Conservation (phyloP, 2,329 filamentous ascomycete genomes). For the Capronia epimyces region DNA sequence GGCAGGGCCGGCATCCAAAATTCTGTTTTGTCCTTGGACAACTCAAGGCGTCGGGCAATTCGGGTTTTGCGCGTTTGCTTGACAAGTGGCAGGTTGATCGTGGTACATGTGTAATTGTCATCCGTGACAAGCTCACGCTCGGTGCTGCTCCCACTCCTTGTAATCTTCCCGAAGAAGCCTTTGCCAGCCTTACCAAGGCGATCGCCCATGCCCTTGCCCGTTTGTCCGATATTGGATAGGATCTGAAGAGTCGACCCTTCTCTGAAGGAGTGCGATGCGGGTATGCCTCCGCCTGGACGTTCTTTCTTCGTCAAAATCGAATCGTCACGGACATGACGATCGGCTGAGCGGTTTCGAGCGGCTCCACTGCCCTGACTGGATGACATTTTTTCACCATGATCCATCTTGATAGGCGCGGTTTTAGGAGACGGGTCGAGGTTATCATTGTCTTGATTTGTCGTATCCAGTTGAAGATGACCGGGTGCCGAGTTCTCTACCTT, state of each 20-base stretch:
- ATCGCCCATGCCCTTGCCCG: slow-evolving; percentile 68
- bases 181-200: slow-evolving; percentile 67
- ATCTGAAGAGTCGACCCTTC: slow-evolving; percentile 60
- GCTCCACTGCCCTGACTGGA: slow-evolving; percentile 62
- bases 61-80: slow-evolving; percentile 86
- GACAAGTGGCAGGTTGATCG: slow-evolving; percentile 79
- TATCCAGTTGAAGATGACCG: slow-evolving; percentile 24
- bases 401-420: slow-evolving; percentile 52
- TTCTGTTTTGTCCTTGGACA: slow-evolving; percentile 89
- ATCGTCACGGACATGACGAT: slow-evolving; percentile 47
- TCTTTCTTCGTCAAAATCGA: slow-evolving; percentile 13
- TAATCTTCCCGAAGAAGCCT: slow-evolving; percentile 73
- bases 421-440: slow-evolving; percentile 37
- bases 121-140: slow-evolving; percentile 65
- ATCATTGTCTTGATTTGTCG: slow-evolving; percentile 30
- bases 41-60: slow-evolving; percentile 82
- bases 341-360: slow-evolving; percentile 65
- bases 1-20: slow-evolving; percentile 98
- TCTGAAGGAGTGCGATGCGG: slow-evolving; percentile 48
- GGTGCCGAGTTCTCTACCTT: slow-evolving; percentile 17
- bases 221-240: slow-evolving; percentile 67
- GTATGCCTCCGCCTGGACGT: slow-evolving; percentile 16
- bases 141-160: slow-evolving; percentile 64
- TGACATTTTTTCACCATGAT: slow-evolving; percentile 60
- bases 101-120: slow-evolving; percentile 75